These are phyloP conservation scores for Monosporozyma yasuniensis DNA, from an alignment of 805 yeast species.

Conservation along the genomic window DNA sequence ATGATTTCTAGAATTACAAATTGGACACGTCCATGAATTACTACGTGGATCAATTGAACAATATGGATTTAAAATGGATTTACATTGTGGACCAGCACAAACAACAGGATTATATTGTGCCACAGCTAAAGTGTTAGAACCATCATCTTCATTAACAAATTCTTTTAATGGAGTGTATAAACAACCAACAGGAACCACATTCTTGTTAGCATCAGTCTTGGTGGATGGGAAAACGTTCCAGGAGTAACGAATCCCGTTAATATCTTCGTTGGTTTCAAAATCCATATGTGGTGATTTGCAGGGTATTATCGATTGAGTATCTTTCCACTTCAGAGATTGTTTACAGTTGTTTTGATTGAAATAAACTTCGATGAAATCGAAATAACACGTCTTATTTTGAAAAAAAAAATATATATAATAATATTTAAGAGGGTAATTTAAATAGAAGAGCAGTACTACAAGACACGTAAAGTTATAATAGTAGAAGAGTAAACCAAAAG, in stretches of 20 bases:
- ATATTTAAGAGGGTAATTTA: neutral
- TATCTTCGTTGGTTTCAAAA: conserved; percentile 57
- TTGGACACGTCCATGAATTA: conserved; percentile 76
- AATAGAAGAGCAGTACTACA: neutral
- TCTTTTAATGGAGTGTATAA: conserved; percentile 88
- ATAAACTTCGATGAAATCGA: neutral
- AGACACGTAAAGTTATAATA: neutral
- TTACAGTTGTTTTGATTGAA: neutral
- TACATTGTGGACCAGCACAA: conserved; percentile 71
- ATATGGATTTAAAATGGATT: conserved; percentile 79
- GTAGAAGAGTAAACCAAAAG: neutral
- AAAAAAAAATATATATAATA: neutral
- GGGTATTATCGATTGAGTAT: neutral
- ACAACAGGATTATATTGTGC: conserved; percentile 80
- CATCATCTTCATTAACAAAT: conserved; percentile 41
- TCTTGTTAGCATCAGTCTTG: conserved; percentile 78
- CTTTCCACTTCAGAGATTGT: too few species aligned
- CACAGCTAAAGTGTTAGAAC: conserved; percentile 38
- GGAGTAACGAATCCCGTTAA: conserved; percentile 63
- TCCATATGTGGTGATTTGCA: conserved; percentile 26
- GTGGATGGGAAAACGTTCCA: conserved; percentile 88
- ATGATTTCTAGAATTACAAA: conserved; percentile 69
- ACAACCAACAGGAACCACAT: conserved; percentile 90
- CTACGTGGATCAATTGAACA: conserved; percentile 70
- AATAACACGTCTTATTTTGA: neutral